phyloP scores from a whole-genome alignment of 164 flowering plant species.

The Vitis rotundifolia region DNA sequence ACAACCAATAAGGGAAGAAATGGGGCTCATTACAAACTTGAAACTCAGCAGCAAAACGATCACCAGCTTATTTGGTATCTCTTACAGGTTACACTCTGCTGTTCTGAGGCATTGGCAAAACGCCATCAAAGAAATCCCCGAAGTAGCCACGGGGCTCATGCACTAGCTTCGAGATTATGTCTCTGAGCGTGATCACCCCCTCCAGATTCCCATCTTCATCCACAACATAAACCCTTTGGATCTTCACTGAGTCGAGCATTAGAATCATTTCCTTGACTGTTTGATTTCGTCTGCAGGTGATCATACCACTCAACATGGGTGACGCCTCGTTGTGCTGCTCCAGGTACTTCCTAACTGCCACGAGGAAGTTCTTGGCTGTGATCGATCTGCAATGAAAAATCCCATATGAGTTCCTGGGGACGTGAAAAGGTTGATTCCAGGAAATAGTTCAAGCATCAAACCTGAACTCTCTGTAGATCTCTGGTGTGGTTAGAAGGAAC shows the following conservation, averaged over 20 bases:
- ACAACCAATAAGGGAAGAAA: too few relatives aligned
- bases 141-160: constrained; percentile 92
- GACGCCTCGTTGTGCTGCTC: constrained; percentile 49
- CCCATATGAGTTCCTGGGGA: neutral
- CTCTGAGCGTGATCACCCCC: constrained; percentile 92
- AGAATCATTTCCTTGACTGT: constrained; percentile 71
- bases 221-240: constrained; percentile 82
- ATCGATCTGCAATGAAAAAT: constrained; percentile 55
- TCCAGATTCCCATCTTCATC: constrained; percentile 67
- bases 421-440: neutral
- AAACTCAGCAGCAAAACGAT: too few relatives aligned
- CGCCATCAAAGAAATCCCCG: constrained; percentile 97
- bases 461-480: constrained; percentile 89
- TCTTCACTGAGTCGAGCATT: constrained; percentile 69
- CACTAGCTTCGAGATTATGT: constrained; percentile 93
- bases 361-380: constrained; percentile 79
- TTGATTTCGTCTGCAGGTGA: constrained; percentile 59
- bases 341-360: constrained; percentile 55
- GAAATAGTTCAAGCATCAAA: constrained; percentile 14
- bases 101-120: constrained; percentile 71
- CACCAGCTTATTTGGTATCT: neutral
- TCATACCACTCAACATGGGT: constrained; percentile 54
- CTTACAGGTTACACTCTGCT: constrained; percentile 54
- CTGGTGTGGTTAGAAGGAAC: constrained; percentile 85
- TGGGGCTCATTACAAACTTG: too few relatives aligned